phyloP scores from a whole-genome alignment of 768 basidiomycete species.

The Paxillus involutus region DNA sequence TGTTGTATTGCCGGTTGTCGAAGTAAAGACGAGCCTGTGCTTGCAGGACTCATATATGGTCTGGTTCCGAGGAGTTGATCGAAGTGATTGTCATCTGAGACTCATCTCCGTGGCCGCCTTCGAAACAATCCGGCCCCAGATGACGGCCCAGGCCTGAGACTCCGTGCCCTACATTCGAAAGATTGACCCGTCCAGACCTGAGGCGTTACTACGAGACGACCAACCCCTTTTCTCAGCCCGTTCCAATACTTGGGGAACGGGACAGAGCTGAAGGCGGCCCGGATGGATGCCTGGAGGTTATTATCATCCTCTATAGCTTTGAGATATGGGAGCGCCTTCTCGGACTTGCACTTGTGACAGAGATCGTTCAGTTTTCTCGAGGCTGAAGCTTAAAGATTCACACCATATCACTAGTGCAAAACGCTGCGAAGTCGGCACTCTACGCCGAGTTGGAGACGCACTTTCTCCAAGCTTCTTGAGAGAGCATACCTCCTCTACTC shows the following conservation, averaged over 20 bases:
- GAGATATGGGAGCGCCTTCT: conserved; percentile 40
- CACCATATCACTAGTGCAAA: neutral
- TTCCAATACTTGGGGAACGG: conserved; percentile 27
- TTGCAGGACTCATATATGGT: conserved; percentile 45
- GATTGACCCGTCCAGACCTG: neutral
- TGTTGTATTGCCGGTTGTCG: conserved; percentile 31
- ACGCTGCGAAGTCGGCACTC: neutral
- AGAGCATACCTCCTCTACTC: conserved; percentile 32
- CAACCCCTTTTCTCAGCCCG: conserved; percentile 24
- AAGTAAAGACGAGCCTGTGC: conserved; percentile 36
- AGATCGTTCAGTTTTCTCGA: conserved; percentile 38
- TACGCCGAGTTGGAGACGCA: conserved; percentile 5
- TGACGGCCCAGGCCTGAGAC: conserved; percentile 22
- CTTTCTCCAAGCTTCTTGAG: conserved; percentile 29
- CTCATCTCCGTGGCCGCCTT: conserved; percentile 34
- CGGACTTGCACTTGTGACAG: conserved; percentile 30
- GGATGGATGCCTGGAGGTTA: conserved; percentile 41
- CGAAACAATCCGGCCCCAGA: conserved; percentile 37
- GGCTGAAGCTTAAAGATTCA: conserved; percentile 16
- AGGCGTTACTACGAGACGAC: neutral
- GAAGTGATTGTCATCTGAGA: conserved; percentile 39
- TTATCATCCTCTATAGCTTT: conserved; percentile 40
- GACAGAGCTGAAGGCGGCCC: conserved; percentile 34
- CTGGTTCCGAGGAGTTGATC: conserved; percentile 39
- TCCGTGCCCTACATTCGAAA: conserved; percentile 23